Percentiles rank a stretch among this genome's conserved stretches.
Conservation (phyloP, 75 land plant species). For the Ceratopteris richardii region DNA sequence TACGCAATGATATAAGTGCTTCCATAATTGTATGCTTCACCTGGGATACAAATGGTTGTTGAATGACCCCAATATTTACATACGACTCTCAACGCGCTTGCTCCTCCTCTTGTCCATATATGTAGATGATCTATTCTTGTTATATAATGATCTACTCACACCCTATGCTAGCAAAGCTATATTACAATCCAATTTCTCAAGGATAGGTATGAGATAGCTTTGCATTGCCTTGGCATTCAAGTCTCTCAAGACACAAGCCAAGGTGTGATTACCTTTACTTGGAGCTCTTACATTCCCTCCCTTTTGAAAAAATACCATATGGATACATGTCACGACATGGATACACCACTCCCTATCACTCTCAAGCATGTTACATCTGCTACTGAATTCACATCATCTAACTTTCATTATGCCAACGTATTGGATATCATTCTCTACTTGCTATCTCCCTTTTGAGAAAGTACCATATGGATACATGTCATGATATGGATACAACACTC, state of each 20-base stretch:
- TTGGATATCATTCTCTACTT: background rate
- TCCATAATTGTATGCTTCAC: slow-evolving; percentile 5
- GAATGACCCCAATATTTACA: slow-evolving; percentile 2
- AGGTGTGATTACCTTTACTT: too few relatives aligned
- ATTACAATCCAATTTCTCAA: background rate
- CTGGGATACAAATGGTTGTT: background rate
- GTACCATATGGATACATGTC: too few relatives aligned
- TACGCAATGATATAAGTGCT: slow-evolving; percentile 7
- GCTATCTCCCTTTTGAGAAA: too few relatives aligned
- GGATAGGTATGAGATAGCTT: background rate
- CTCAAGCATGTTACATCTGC: too few relatives aligned
- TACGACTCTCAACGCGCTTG: background rate
- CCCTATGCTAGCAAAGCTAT: background rate
- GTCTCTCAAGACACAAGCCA: too few relatives aligned
- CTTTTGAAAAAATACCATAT: too few relatives aligned
- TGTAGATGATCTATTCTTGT: slow-evolving; percentile 1
- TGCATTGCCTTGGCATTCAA: background rate
- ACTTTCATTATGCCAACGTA: background rate
- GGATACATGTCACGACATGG: too few relatives aligned
- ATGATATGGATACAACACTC: too few relatives aligned
- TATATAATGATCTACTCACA: background rate
- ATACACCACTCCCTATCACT: too few relatives aligned
- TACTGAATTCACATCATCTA: too few relatives aligned
- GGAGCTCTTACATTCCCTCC: too few relatives aligned
- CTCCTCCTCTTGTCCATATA: background rate